phyloP scores from a whole-genome alignment of 441 rosid genomes.

The Jatropha multifida region DNA sequence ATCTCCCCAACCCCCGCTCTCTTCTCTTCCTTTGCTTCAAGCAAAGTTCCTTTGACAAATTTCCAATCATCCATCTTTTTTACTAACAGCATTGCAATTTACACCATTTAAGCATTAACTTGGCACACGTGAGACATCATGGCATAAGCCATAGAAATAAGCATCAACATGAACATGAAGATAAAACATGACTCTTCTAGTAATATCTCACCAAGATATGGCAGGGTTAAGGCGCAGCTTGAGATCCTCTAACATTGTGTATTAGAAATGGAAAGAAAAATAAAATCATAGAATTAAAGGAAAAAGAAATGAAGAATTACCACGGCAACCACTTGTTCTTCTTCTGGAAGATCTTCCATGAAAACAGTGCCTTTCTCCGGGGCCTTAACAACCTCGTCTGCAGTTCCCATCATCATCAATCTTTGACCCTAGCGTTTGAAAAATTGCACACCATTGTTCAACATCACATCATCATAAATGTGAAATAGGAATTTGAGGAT shows the following conservation, averaged over 20 bases:
- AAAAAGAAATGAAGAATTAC: slow-evolving; percentile 33
- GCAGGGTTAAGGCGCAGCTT: background rate
- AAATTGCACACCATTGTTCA: slow-evolving; percentile 7
- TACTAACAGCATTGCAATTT: background rate
- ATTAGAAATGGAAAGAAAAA: background rate
- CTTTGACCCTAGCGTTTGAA: slow-evolving; percentile 68
- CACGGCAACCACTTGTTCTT: slow-evolving; percentile 71
- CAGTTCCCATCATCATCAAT: slow-evolving; percentile 99
- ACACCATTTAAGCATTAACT: background rate
- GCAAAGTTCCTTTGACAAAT: too few relatives aligned
- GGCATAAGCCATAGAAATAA: background rate
- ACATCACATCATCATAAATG: slow-evolving; percentile 7
- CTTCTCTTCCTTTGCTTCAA: too few relatives aligned
- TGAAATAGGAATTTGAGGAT: background rate
- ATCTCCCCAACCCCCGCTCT: too few relatives aligned
- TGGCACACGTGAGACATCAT: background rate
- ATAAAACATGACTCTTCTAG: background rate
- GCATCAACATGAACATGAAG: background rate
- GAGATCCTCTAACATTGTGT: background rate
- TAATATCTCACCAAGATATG: background rate
- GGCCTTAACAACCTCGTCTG: slow-evolving; percentile 91
- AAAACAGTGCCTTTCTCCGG: slow-evolving; percentile 93
- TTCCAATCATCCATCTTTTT: too few relatives aligned
- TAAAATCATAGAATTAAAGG: too few relatives aligned
- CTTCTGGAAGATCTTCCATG: slow-evolving; percentile 92